A percentile compares a stretch with the other conserved stretches of the same genome.
These are phyloP conservation scores for Dactylellina parvicollis DNA, from an alignment of 2,329 filamentous ascomycete genomes.

Conservation along the genomic window DNA sequence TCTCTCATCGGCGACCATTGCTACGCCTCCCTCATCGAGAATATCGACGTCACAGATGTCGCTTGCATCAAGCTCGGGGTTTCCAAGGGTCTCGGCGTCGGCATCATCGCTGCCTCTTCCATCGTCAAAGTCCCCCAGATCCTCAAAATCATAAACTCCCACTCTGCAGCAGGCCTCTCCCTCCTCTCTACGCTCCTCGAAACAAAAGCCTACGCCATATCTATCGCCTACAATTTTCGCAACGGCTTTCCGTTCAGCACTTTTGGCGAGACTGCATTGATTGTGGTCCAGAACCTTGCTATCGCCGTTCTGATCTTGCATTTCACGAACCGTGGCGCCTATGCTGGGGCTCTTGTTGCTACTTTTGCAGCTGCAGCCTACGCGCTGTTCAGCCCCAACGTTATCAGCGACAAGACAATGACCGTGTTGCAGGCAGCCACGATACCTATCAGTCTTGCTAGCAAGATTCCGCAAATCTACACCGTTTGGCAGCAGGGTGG, in stretches of 20 bases:
- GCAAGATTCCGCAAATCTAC: constrained; percentile 92
- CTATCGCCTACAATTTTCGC: constrained; percentile 89
- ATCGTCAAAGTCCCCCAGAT: constrained; percentile 98
- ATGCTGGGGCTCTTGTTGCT: constrained; percentile 81
- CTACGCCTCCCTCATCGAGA: constrained; percentile 85
- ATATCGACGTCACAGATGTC: constrained; percentile 79
- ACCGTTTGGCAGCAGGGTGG: constrained; percentile 85
- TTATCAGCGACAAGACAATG: constrained; percentile 75
- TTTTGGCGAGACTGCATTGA: constrained; percentile 92
- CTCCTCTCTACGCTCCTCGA: constrained; percentile 94
- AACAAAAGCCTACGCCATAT: constrained; percentile 85
- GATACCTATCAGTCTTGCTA: constrained; percentile 77
- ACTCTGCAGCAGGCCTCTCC: constrained; percentile 82
- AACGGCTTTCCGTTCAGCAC: constrained; percentile 95
- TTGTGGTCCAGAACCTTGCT: constrained; percentile 88
- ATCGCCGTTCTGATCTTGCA: constrained; percentile 87
- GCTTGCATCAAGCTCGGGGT: constrained; percentile 88
- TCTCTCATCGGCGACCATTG: constrained; percentile 84
- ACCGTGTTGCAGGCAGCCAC: constrained; percentile 60
- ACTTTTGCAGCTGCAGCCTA: constrained; percentile 75
- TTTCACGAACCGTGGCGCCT: constrained; percentile 75
- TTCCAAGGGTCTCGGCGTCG: constrained; percentile 91
- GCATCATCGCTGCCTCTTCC: constrained; percentile 87
- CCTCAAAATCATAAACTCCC: constrained; percentile 83
- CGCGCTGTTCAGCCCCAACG: constrained; percentile 73